Base-by-base conservation (phyloP, 768 basidiomycete species). In the Rubroboletus satanas region DNA sequence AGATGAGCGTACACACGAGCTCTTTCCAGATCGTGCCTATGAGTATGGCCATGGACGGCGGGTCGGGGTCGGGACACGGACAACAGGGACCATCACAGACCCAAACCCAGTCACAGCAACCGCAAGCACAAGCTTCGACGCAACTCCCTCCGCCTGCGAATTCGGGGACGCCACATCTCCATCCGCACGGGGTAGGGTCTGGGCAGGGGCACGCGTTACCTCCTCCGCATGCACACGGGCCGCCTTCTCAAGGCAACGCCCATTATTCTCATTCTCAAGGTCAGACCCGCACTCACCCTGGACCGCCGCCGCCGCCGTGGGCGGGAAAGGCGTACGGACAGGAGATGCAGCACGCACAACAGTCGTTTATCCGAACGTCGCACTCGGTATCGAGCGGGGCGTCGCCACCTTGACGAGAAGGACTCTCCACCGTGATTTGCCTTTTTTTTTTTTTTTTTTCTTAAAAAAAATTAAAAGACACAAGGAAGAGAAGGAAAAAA, bases 11-110 rank as follows among this genome's bases (percentile, higher is more conserved):
- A 26, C 83, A 85, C 60, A 81, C 83, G 60, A 72, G 82, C 0
- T 81, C 83, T n/a, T 85, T 85, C 64, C 83, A 85, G 63, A 72
- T 84, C 45, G 32, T 68, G 49, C 12, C 65, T 0, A 55, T 68
- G 56, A 41, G 28, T 11, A 64, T 69, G 62, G 58, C 38, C 28
- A 26, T 69, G 44, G 64, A 69, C 15, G 28, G 32, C 15, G 62
- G 59, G 26, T 38, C 64, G 33, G 57, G 54, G 1, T 31, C 57
- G 9, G 58, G 54, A 7, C 56, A 45, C 1, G 59, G 44, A 12
- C 54, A 41, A n/a, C 49, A 33, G 18, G 45, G 49, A n/a, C 33
- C 54, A 1, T 7, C 53, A n/a, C 60, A 62, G 31, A 1, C 39
- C 2, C 56, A 52, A 8, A 14, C 28, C 1, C 59, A 57, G 14